A percentile compares a stretch with the other conserved stretches of the same genome.
Evolutionary conservation across 371 early-diverging fungal genomes (phyloP).

Genomic region (Sporodiniella umbellata): DNA sequence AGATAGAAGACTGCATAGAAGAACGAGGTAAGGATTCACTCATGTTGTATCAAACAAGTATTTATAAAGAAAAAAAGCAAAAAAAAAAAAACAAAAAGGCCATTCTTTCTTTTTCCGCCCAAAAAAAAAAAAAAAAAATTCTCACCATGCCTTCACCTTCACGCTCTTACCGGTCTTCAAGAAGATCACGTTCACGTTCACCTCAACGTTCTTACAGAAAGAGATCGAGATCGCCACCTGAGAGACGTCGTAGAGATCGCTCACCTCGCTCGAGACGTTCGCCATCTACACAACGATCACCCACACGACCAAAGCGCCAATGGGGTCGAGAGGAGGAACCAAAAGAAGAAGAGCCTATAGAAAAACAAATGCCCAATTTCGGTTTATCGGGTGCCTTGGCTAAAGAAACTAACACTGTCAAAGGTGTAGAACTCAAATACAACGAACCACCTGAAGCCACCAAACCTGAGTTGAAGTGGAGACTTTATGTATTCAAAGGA

Average conservation of each 20-base stretch:
- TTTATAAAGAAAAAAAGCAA: too few species aligned
- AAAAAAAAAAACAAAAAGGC: too few species aligned
- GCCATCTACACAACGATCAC: conserved; percentile 7
- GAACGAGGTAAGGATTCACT: conserved; percentile 23
- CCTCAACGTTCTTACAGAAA: neutral
- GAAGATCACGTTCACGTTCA: conserved; percentile 12
- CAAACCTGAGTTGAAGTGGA: conserved; percentile 70
- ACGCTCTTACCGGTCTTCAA: neutral
- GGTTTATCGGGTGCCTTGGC: conserved; percentile 82
- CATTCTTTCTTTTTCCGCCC: neutral
- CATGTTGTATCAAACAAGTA: too few species aligned
- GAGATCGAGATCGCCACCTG: conserved; percentile 5
- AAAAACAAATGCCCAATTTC: conserved; percentile 75
- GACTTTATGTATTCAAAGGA: conserved; percentile 92
- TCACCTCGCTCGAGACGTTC: conserved; percentile 17
- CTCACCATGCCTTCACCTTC: conserved; percentile 9
- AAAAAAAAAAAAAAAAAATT: too few species aligned
- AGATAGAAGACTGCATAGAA: conserved; percentile 42
- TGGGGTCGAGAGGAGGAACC: conserved; percentile 28
- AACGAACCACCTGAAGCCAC: conserved; percentile 89
- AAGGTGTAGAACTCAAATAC: conserved; percentile 86
- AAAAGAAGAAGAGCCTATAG: conserved; percentile 40
- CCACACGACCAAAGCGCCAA: conserved; percentile 28
- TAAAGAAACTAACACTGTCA: conserved; percentile 79
- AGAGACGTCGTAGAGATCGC: neutral